Evolutionary conservation across 345 rosid genomes (phyloP).

Genomic region (Hibiscus mutabilis): DNA sequence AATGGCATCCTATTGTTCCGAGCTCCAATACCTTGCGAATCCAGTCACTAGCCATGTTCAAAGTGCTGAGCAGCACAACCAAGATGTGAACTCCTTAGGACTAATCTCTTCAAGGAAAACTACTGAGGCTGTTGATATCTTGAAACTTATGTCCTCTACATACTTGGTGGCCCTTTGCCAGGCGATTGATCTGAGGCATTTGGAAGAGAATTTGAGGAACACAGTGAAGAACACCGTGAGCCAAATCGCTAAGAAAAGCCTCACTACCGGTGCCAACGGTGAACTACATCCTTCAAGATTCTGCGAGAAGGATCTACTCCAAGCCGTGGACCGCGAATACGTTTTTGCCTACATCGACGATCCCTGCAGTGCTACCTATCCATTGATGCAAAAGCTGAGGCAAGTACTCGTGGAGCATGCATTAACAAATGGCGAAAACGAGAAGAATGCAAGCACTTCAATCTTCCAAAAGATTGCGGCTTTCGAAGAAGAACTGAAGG

Average conservation of each 20-base stretch:
- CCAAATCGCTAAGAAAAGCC: slow-evolving; percentile 41
- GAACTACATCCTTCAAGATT: slow-evolving; percentile 75
- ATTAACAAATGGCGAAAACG: slow-evolving; percentile 47
- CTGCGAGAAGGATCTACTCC: slow-evolving; percentile 56
- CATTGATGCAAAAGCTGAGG: slow-evolving; percentile 71
- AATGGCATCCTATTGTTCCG: slow-evolving; percentile 60
- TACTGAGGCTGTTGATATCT: slow-evolving; percentile 42
- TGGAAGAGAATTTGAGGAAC: slow-evolving; percentile 51
- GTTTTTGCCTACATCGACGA: slow-evolving; percentile 66
- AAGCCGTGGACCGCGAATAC: slow-evolving; percentile 56
- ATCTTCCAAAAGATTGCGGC: slow-evolving; percentile 58
- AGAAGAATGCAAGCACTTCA: slow-evolving; percentile 39
- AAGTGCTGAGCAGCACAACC: slow-evolving; percentile 54
- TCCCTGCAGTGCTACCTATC: slow-evolving; percentile 65
- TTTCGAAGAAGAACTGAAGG: slow-evolving; percentile 57
- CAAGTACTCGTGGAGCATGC: slow-evolving; percentile 71
- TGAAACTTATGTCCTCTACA: slow-evolving; percentile 50
- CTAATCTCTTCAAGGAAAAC: slow-evolving; percentile 58
- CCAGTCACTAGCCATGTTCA: slow-evolving; percentile 53
- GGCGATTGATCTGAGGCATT: slow-evolving; percentile 53
- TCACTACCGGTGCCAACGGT: slow-evolving; percentile 51
- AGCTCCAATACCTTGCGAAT: slow-evolving; percentile 44
- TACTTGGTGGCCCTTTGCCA: slow-evolving; percentile 55
- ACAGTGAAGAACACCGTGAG: slow-evolving; percentile 39
- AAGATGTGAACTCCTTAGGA: slow-evolving; percentile 52